These are phyloP conservation scores for Albatrellus ellisii DNA, from an alignment of 768 basidiomycete genomes.

Conservation along the genomic window DNA sequence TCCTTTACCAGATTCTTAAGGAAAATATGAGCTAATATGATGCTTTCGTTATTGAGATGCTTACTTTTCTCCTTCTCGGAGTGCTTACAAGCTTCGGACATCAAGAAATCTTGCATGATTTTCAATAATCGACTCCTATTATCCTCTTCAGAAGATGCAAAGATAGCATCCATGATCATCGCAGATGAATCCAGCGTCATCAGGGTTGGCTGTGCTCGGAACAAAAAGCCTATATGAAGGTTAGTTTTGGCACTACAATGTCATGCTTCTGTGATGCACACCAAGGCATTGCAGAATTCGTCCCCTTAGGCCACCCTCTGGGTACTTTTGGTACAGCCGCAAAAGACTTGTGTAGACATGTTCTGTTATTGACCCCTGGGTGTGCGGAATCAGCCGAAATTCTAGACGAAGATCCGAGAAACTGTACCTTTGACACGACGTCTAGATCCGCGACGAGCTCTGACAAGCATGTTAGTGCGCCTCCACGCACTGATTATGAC, in stretches of 20 bases:
- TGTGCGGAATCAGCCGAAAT: not conserved
- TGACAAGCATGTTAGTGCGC: not conserved
- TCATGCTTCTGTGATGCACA: conserved; percentile 20
- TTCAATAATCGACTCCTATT: conserved; percentile 60
- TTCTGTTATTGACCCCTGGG: conserved; percentile 65
- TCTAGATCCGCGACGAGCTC: conserved; percentile 13
- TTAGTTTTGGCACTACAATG: conserved; percentile 1
- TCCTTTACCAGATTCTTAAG: conserved; percentile 22
- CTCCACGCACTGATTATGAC: not conserved
- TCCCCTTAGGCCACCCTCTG: conserved; percentile 43
- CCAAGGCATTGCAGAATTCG: conserved; percentile 80
- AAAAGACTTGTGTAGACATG: conserved; percentile 69
- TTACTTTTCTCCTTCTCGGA: conserved; percentile 53
- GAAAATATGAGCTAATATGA: not conserved
- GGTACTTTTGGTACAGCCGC: conserved; percentile 55
- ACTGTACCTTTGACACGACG: conserved; percentile 8
- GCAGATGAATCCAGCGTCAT: conserved; percentile 77
- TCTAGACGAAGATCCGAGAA: not conserved
- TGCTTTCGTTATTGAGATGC: conserved; percentile 9
- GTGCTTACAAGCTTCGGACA: conserved; percentile 73
- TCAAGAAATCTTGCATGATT: conserved; percentile 86
- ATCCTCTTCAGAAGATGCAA: conserved; percentile 61
- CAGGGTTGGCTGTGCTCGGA: conserved; percentile 81
- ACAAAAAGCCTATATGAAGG: conserved; percentile 59
- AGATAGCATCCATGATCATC: conserved; percentile 82